phyloP scores from a whole-genome alignment of 2,329 filamentous ascomycete species.

The Conoideocrella luteorostrata region DNA sequence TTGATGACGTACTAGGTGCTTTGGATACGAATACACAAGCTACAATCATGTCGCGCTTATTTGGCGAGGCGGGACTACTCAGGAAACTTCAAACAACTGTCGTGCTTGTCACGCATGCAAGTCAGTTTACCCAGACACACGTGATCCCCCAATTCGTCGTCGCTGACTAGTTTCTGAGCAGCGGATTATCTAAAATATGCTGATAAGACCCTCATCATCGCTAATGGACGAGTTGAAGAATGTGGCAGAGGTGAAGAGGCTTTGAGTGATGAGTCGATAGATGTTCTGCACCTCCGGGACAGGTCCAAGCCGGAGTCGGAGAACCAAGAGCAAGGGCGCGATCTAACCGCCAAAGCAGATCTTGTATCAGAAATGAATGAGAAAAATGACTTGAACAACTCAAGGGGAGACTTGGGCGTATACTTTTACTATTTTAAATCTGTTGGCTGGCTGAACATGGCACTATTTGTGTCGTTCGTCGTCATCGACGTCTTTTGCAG shows the following conservation, averaged over 20 bases:
- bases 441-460: conserved; percentile 10
- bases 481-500: conserved; percentile 10
- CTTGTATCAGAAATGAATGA: conserved; percentile 7
- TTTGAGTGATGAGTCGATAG: neutral
- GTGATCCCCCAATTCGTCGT: too few species aligned
- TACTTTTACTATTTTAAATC: conserved; percentile 14
- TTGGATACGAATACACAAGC: conserved; percentile 49
- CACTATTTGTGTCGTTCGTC: conserved; percentile 8
- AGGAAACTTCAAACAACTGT: conserved; percentile 13
- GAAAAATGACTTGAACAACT: conserved; percentile 6
- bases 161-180: too few species aligned
- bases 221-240: conserved; percentile 6
- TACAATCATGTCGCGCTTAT: conserved; percentile 10
- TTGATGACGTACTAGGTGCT: conserved; percentile 83
- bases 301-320: too few species aligned
- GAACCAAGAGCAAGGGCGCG: neutral
- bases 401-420: conserved; percentile 10
- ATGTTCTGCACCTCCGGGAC: too few species aligned
- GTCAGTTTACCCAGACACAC: too few species aligned
- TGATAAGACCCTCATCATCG: conserved; percentile 8
- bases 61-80: conserved; percentile 13
- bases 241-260: conserved; percentile 1
- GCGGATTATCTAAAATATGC: conserved; percentile 10
- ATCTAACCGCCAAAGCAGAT: neutral
- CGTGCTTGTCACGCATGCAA: conserved; percentile 9